Base-by-base conservation (phyloP, 169 alveolate species). In the Eimeria maxima region DNA sequence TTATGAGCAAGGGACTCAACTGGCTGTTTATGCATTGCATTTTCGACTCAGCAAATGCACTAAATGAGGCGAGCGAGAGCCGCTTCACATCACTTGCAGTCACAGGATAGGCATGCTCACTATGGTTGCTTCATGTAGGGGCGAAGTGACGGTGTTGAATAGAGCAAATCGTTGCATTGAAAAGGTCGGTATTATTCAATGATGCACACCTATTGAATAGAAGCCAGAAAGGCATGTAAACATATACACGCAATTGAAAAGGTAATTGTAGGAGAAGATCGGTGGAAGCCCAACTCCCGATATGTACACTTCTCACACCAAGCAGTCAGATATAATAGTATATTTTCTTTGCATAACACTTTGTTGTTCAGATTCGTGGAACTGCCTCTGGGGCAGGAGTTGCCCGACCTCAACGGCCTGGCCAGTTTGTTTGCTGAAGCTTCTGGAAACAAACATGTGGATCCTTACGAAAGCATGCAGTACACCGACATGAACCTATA, bases 381-480 rank as follows among this genome's bases (percentile, higher is more conserved):
- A 83, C 22, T 87, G 94, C 94, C 94, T 55, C 16, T 87, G 94
- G 94, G 94, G 78, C 94, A 87, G 81, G 94, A 87, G 94, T 67
- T 87, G 67, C 94, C 94, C 24, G 83, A 87, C 81, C 94, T 87
- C 47, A 83, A 87, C 83, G 94, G 94, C 53, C 69, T 87, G 44
- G 94, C 94, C 2, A 29, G 94, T 42, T 50, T 87, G 44, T 87
- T 87, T 87, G 94, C 94, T 24, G 94, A 60, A 44, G 50, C 50
- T 65, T 83, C 94, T n/a, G 94, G 94, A 45, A 65, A 33, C 44
- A 65, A 38, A 13, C 94, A 81, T 24, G 81, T n/a, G 81, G 94
- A 87, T 6, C 67, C 78, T 45, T 87, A 87, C 81, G 94, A 87
- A 65, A 55, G 53, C 53, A 63, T 87, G 94, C 94, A 33, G 27